Base-by-base conservation (phyloP, 2,329 filamentous ascomycete genomes). In the Exserohilum turcica region DNA sequence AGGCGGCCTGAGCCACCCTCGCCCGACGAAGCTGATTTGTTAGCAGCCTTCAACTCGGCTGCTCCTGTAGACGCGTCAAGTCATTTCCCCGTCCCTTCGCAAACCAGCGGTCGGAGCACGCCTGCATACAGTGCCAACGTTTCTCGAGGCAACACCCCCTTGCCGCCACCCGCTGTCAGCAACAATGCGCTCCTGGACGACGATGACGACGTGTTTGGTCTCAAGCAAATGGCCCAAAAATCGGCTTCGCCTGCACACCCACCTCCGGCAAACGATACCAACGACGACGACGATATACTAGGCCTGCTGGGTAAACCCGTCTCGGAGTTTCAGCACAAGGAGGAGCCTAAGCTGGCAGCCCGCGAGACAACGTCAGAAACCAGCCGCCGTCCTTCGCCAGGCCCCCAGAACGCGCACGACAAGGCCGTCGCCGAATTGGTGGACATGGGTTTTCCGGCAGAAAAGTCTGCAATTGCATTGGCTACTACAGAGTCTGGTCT, bases 361-460 rank as follows among this genome's bases (percentile, higher is more conserved):
- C 51, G 54, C 18, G 54, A 59, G 53, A 39, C 35, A n/a, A 46
- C 15, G 31, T 29, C 48, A 7, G 44, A 57, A 15, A 27, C 48
- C 16, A 54, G 47, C 35, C 59, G 42, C 15, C 61, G 68, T 35
- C 47, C 61, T 5, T 61, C 65, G 6, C 60, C 64, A 43, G 59
- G 54, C 12, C 54, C 73, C 2, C 65, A 65, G 2, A 78, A 77
- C 64, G 85, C 84, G 1, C 86, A 88, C 52, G 91, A 96, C 67
- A 85, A 84, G 61, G 90, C 92, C 8, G 84, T 97, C 21, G 91
- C 90, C 8, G 91, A 97, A 71, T 78, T 99, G 21, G 86, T 97
- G 3, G 93, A 97, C 62, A 97, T 97, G 85, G 94, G 94, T 0
- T 99, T 99, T 65, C 86, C 91, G 0, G 83, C 86, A 0, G 90